Evolutionary conservation across 768 basidiomycete species (phyloP).

Genomic region (Bullera alba): DNA sequence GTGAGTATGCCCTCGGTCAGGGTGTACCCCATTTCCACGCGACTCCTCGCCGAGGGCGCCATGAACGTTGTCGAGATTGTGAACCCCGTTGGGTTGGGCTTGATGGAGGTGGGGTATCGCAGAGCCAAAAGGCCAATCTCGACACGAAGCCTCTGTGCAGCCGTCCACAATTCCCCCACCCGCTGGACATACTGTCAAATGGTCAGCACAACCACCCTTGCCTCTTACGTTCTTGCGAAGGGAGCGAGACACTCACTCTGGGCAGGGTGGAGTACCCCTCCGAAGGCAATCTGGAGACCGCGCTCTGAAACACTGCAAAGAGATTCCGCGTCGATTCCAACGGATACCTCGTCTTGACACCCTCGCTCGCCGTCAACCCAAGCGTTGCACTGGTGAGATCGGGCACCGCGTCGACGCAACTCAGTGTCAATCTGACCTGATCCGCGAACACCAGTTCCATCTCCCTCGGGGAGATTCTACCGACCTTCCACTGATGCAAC

Average conservation of each 20-base stretch:
- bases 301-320: slow-evolving; percentile 25
- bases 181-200: slow-evolving; percentile 28
- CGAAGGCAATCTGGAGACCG: slow-evolving; percentile 9
- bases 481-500: slow-evolving; percentile 36
- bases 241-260: slow-evolving; percentile 3
- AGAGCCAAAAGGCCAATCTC: slow-evolving; percentile 30
- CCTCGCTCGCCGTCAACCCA: slow-evolving; percentile 14
- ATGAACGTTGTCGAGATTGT: slow-evolving; percentile 12
- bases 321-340: slow-evolving; percentile 16
- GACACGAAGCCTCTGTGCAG: slow-evolving; percentile 25
- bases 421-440: slow-evolving; percentile 27
- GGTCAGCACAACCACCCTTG: not conserved
- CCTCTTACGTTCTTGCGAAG: not conserved
- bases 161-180: slow-evolving; percentile 28
- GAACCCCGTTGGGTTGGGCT: not conserved
- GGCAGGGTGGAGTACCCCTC: slow-evolving; percentile 2
- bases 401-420: slow-evolving; percentile 16
- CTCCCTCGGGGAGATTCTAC: slow-evolving; percentile 1
- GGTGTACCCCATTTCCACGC: slow-evolving; percentile 19
- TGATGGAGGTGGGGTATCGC: slow-evolving; percentile 25
- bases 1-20: slow-evolving; percentile 9
- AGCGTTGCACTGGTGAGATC: slow-evolving; percentile 16
- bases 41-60: slow-evolving; percentile 14
- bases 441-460: slow-evolving; percentile 24
- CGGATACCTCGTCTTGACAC: not conserved